Evolutionary conservation across 116 monocot genomes (phyloP).

Genomic region (Dioscorea cayenensis): DNA sequence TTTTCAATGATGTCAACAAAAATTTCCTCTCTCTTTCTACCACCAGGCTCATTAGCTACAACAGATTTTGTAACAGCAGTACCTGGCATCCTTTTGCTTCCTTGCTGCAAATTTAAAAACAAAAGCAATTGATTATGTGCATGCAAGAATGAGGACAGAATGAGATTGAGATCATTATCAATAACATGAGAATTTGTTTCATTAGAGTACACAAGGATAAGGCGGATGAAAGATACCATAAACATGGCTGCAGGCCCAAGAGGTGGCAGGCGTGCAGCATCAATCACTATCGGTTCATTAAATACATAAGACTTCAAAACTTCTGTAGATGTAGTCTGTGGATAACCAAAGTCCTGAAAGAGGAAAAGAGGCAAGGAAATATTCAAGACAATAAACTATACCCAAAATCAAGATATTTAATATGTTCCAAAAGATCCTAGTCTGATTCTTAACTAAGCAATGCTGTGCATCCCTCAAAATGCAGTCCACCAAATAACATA

Average conservation of each 20-base stretch:
- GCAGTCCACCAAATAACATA: no score
- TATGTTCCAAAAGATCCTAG: background rate
- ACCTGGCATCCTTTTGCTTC: conserved; percentile 85
- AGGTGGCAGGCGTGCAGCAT: conserved; percentile 67
- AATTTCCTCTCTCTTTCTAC: conserved; percentile 93
- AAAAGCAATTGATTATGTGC: background rate
- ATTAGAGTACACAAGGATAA: no score
- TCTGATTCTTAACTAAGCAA: no score
- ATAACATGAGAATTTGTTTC: background rate
- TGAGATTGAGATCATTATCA: background rate
- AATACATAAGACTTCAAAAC: conserved; percentile 95
- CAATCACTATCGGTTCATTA: conserved; percentile 90
- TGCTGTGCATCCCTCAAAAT: no score
- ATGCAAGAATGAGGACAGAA: background rate
- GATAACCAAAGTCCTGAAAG: conserved; percentile 95
- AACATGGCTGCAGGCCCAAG: conserved; percentile 96
- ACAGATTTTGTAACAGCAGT: conserved; percentile 99
- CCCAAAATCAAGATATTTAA: background rate
- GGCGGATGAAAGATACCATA: conserved; percentile 51
- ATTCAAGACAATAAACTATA: background rate
- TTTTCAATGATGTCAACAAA: conserved; percentile 98
- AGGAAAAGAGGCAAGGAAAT: background rate
- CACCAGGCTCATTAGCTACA: conserved; percentile 86
- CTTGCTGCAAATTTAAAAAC: conserved; percentile 63
- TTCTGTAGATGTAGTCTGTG: conserved; percentile 95